Conservation (phyloP, 805 yeast species). For the Yarrowia phangngaensis region DNA sequence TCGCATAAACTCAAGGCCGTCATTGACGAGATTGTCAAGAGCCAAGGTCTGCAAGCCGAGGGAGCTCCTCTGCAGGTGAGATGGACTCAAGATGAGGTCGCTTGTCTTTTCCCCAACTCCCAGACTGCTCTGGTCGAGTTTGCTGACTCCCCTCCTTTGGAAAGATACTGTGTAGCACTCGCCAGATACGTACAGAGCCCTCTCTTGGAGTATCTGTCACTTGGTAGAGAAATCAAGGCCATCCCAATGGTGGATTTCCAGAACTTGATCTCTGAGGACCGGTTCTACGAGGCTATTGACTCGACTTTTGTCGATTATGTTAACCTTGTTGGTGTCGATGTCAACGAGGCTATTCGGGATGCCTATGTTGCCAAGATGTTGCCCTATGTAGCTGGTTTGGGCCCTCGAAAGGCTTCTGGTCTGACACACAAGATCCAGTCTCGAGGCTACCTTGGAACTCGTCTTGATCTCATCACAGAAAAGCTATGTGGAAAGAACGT, state of each 20-base stretch:
- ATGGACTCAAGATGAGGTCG: constrained; percentile 91
- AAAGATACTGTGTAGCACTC: constrained; percentile 79
- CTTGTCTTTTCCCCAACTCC: constrained; percentile 80
- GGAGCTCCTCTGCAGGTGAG: constrained; percentile 55
- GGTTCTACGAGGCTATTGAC: constrained; percentile 62
- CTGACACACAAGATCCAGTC: constrained; percentile 74
- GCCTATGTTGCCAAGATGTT: constrained; percentile 65
- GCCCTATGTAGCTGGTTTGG: constrained; percentile 84
- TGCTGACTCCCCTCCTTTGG: constrained; percentile 75
- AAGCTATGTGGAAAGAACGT: constrained; percentile 74
- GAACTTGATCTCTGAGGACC: constrained; percentile 59
- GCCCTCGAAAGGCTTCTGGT: constrained; percentile 92
- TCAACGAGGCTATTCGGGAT: constrained; percentile 81
- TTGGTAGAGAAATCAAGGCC: constrained; percentile 68
- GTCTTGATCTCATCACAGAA: constrained; percentile 81
- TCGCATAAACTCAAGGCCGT: constrained; percentile 59
- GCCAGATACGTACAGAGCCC: constrained; percentile 94
- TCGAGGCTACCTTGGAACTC: constrained; percentile 58
- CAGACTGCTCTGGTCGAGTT: constrained; percentile 70
- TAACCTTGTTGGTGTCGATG: constrained; percentile 88
- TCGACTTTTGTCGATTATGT: constrained; percentile 84
- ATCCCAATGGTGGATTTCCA: constrained; percentile 68
- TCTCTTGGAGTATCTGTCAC: constrained; percentile 77
- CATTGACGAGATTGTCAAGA: constrained; percentile 51
- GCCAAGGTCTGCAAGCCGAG: constrained; percentile 47